Evolutionary conservation across 768 basidiomycete genomes (phyloP), one percentile per base, ranked within the genome.

Genomic region (Cystobasidium onofrii): DNA sequence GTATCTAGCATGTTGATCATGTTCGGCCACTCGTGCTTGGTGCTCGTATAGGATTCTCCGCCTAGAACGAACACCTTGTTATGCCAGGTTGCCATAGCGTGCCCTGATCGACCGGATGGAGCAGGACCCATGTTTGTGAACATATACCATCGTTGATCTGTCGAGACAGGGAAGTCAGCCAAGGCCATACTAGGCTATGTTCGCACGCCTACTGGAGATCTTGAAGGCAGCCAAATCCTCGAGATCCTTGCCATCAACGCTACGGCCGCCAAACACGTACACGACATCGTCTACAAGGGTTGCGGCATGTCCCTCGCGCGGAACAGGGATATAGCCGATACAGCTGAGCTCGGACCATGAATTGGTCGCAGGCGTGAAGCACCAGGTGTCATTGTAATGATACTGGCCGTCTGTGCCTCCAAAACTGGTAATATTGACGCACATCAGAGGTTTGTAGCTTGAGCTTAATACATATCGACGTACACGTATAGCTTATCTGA

Each of bases 41-140:
- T 75, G 60, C 34, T 39, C 57, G 78, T 77, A 81, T 89, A 88
- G 0, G 91, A 91, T 82, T 98, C 96, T 20, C 96, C 96, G 50
- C 96, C 96, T 18, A 99, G 85, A 4, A 99, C 93, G 77, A 91
- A 91, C 3, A 99, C 90, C 75, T 88, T 87, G 61, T 88, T 86
- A 34, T 91, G 92, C 80, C 90, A 88, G 15, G 91, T 88, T 7
- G 94, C 92, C 93, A 99, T 95, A n/a, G 95, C 91, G 82, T 99
- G 96, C 1, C 96, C 96, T 10, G 92, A 94, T 63, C 96, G 86
- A 1, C 92, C 91, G 46, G 85, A 88, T 0, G 96, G 96, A 18
- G 91, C 87, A 20, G 95, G 95, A 0, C 96, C 96, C 96, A 99
- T 99, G 80, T 97, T 96, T 82, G 97, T 93, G 84, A 99, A 99